Evolutionary conservation across 768 basidiomycete species (phyloP).

Genomic region (Pisolithus orientalis): DNA sequence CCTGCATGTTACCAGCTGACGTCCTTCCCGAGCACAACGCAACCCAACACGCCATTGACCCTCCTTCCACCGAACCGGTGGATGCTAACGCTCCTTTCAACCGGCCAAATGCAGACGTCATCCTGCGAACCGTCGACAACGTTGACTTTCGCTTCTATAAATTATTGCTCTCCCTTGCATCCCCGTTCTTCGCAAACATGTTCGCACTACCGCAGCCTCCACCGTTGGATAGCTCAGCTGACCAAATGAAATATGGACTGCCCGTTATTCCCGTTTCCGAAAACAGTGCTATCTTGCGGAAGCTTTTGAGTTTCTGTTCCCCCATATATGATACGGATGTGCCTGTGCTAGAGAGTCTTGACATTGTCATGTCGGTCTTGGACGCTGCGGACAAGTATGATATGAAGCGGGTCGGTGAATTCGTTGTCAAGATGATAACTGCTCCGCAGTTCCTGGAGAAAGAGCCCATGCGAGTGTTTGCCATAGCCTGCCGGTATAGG

Average conservation of each 20-base stretch:
- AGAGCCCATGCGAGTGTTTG: constrained; percentile 33
- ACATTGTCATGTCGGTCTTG: constrained; percentile 36
- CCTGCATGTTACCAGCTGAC: background rate
- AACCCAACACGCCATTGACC: constrained; percentile 1
- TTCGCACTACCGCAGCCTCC: constrained; percentile 45
- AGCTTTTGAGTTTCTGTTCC: constrained; percentile 42
- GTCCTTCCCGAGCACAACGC: constrained; percentile 4
- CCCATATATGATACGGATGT: constrained; percentile 35
- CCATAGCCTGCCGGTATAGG: constrained; percentile 32
- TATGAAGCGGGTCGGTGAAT: constrained; percentile 38
- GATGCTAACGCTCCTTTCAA: constrained; percentile 40
- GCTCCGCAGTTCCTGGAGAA: constrained; percentile 27
- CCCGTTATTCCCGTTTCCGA: constrained; percentile 46
- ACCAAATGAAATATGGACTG: constrained; percentile 28
- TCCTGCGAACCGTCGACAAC: constrained; percentile 48
- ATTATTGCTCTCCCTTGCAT: constrained; percentile 47
- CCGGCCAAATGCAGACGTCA: constrained; percentile 43
- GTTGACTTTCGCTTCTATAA: constrained; percentile 50
- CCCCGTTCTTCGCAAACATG: constrained; percentile 52
- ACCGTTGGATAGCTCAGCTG: constrained; percentile 19
- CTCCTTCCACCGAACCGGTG: constrained; percentile 9
- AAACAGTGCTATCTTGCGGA: constrained; percentile 33
- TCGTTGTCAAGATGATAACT: constrained; percentile 26
- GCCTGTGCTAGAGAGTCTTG: constrained; percentile 30
- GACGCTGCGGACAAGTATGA: constrained; percentile 47